phyloP scores from a whole-genome alignment of 768 basidiomycete genomes.

The Pisolithus albus region DNA sequence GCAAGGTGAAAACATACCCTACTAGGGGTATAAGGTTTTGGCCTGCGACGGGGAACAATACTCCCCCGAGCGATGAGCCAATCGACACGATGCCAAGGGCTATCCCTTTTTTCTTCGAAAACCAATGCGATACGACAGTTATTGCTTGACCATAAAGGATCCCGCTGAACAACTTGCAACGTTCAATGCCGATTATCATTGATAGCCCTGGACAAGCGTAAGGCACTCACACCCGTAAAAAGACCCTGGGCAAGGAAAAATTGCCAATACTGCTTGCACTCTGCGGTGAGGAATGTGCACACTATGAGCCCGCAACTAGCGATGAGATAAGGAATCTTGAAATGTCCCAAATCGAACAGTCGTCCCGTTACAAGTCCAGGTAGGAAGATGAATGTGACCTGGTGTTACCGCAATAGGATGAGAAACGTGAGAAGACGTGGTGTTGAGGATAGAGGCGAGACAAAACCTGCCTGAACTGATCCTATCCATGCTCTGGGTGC shows the following conservation, averaged over 20 bases:
- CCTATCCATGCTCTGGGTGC: slow-evolving; percentile 68
- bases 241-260: slow-evolving; percentile 72
- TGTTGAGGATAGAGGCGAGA: not conserved
- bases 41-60: slow-evolving; percentile 55
- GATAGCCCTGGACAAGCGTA: not conserved
- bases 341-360: slow-evolving; percentile 68
- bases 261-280: slow-evolving; percentile 74
- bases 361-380: slow-evolving; percentile 60
- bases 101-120: slow-evolving; percentile 47
- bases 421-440: not conserved
- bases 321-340: slow-evolving; percentile 41
- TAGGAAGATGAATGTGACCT: slow-evolving; percentile 45
- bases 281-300: slow-evolving; percentile 57
- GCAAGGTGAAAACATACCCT: slow-evolving; percentile 36
- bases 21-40: slow-evolving; percentile 48
- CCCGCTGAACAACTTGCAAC: slow-evolving; percentile 36
- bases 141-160: slow-evolving; percentile 57
- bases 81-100: slow-evolving; percentile 61
- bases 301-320: slow-evolving; percentile 46
- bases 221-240: slow-evolving; percentile 49
- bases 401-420: slow-evolving; percentile 35
- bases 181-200: not conserved
- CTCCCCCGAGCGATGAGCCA: slow-evolving; percentile 66
- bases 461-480: slow-evolving; percentile 50
- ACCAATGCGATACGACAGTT: slow-evolving; percentile 67